A percentile compares a stretch with the other conserved stretches of the same genome.
Evolutionary conservation across 345 rosid species (phyloP).

Genomic region (Eucalyptus albens): DNA sequence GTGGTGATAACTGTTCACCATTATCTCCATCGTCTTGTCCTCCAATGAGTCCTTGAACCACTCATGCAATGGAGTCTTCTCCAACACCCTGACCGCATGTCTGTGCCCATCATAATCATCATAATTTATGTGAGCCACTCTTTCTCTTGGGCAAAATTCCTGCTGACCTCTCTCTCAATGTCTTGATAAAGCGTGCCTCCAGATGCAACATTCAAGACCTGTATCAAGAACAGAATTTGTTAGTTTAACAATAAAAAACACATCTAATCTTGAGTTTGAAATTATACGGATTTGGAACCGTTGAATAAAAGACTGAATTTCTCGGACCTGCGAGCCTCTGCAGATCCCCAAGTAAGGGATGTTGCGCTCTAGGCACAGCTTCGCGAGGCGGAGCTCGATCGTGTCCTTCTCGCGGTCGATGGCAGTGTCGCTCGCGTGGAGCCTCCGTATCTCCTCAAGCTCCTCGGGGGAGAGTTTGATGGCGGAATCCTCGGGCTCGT

Average conservation of each 20-base stretch:
- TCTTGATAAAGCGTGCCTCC: conserved; percentile 83
- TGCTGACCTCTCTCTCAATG: conserved; percentile 42
- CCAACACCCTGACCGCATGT: conserved; percentile 41
- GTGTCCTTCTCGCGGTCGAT: conserved; percentile 75
- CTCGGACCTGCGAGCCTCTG: conserved; percentile 58
- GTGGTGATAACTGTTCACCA: conserved; percentile 84
- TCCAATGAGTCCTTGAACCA: conserved; percentile 66
- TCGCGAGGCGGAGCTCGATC: conserved; percentile 62
- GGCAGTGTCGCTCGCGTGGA: conserved; percentile 60
- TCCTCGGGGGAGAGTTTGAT: conserved; percentile 45
- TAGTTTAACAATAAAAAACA: background rate
- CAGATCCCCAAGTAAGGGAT: conserved; percentile 84
- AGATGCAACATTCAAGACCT: conserved; percentile 74
- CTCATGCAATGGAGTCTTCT: conserved; percentile 44
- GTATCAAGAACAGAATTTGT: background rate
- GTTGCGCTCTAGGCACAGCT: conserved; percentile 72
- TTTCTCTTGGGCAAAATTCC: conserved; percentile 5
- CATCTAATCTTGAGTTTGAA: background rate
- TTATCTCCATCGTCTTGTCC: conserved; percentile 40
- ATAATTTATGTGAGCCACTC: conserved; percentile 54
- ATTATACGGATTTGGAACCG: background rate
- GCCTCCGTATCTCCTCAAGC: conserved; percentile 51
- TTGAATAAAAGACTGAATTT: background rate
- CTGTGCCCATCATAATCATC: conserved; percentile 72
- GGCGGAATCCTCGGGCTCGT: conserved; percentile 27